Evolutionary conservation across 306 rosid genomes (phyloP), one percentile per base, ranked within the genome.

Genomic region (Coriaria nepalensis): DNA sequence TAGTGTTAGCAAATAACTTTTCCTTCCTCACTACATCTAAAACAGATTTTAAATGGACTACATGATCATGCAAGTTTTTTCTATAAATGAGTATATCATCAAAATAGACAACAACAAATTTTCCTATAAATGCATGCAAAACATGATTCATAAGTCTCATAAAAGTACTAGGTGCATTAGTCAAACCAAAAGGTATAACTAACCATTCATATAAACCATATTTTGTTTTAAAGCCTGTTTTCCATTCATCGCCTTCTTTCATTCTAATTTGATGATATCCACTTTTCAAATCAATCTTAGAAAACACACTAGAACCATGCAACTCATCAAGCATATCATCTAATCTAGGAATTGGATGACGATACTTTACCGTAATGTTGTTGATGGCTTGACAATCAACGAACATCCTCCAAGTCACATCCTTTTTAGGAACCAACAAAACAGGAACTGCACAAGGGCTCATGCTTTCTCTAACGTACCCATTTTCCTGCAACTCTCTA

Each of bases 81-180:
- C 33, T 4, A 12, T 45, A 12, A 45, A 45, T 12, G 10, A 14
- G 33, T 45, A 10, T 45, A 12, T 45, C 33, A 6, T 43, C 46
- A n/a, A n/a, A n/a, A n/a, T n/a, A n/a, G n/a, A n/a, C n/a, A n/a
- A n/a, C n/a, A n/a, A n/a, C n/a, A n/a, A n/a, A 42, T 9, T 10
- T 42, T 4, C 45, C 45, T 42, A 42, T 42, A 42, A 42, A 42
- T 42, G 45, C 11, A 42, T 10, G 45, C 11, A 42, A 42, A 42
- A 42, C 11, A 42, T 42, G 45, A 9, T 42, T 42, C 45, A 42
- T 42, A 6, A 9, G 45, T 42, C 45, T 42, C 45, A 42, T 42
- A 42, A 42, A 42, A 42, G 45, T 42, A 4, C 45, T 42, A 6
- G 45, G 45, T 6, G 45, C 45, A 42, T 42, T 42, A 42, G 45